These are phyloP conservation scores for Volvariella surrecta DNA, from an alignment of 1,284 basidiomycete genomes.

Conservation along the genomic window DNA sequence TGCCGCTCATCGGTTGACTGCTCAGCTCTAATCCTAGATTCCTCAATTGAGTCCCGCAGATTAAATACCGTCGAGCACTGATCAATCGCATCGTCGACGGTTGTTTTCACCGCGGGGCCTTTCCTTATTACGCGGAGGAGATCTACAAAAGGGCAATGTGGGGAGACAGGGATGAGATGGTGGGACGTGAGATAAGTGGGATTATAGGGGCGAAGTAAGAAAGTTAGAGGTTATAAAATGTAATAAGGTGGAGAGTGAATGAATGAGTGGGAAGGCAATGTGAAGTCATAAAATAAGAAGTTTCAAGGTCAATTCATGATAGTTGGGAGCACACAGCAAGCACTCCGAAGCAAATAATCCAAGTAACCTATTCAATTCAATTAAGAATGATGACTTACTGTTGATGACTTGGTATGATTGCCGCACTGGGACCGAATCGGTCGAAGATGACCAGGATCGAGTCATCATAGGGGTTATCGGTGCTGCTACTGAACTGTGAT, in stretches of 20 bases:
- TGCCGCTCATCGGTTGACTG: constrained; percentile 67
- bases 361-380: no score
- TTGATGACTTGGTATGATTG: constrained; percentile 77
- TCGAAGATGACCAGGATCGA: constrained; percentile 33
- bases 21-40: constrained; percentile 67
- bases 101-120: constrained; percentile 80
- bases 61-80: constrained; percentile 82
- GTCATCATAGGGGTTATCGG: constrained; percentile 27
- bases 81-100: constrained; percentile 91
- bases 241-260: no score
- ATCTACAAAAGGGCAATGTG: constrained; percentile 37
- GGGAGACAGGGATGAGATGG: constrained; percentile 1
- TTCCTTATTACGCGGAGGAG: constrained; percentile 88
- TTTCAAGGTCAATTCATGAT: no score
- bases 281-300: no score
- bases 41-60: constrained; percentile 85
- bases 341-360: no score
- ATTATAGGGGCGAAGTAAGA: no score
- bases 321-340: background rate
- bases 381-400: constrained; percentile 45
- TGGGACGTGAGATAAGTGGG: background rate
- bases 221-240: no score
- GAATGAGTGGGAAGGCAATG: no score
- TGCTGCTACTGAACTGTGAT: constrained; percentile 22
- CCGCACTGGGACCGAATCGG: constrained; percentile 25